Percentiles rank a stretch among this genome's conserved stretches.
phyloP scores from a whole-genome alignment of 2,329 filamentous ascomycete species.

The Fusarium sp. region DNA sequence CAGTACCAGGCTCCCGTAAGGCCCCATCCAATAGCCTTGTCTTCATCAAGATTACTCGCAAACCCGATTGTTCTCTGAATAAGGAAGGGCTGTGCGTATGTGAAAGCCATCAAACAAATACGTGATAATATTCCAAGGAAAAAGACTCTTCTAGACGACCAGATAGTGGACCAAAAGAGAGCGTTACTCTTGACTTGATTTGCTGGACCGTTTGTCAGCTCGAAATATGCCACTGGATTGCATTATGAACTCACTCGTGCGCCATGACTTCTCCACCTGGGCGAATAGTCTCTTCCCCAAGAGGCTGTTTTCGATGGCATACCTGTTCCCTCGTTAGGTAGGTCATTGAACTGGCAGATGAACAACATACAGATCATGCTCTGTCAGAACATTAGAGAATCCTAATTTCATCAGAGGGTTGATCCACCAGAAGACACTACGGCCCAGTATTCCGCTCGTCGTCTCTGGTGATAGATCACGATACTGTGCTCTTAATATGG shows the following conservation, averaged over 20 bases:
- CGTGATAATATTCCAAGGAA: not conserved
- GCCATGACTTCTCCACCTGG: not conserved
- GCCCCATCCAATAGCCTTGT: conserved; percentile 6
- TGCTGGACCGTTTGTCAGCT: not conserved
- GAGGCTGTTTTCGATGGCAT: not conserved
- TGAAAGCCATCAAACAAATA: conserved; percentile 7
- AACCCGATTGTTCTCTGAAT: conserved; percentile 1
- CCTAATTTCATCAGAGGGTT: conserved; percentile 17
- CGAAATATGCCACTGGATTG: fast-evolving
- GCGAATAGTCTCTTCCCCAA: not conserved
- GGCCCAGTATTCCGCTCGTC: conserved; percentile 8
- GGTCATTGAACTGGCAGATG: fast-evolving
- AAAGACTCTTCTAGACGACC: not conserved
- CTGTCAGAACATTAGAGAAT: not conserved
- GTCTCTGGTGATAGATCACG: conserved; percentile 6
- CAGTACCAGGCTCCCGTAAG: conserved; percentile 5
- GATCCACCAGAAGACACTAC: conserved; percentile 20
- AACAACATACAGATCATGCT: not conserved
- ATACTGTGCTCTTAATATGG: conserved; percentile 12
- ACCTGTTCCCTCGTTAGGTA: not conserved
- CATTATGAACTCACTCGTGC: not conserved
- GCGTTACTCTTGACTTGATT: not conserved
- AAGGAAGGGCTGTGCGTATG: conserved; percentile 9
- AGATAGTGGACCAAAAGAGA: conserved; percentile 11
- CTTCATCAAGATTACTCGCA: not conserved